A percentile compares a stretch with the other conserved stretches of the same genome.
Conservation (phyloP, 129 eudicot genomes). For the Saposhnikovia divaricata region DNA sequence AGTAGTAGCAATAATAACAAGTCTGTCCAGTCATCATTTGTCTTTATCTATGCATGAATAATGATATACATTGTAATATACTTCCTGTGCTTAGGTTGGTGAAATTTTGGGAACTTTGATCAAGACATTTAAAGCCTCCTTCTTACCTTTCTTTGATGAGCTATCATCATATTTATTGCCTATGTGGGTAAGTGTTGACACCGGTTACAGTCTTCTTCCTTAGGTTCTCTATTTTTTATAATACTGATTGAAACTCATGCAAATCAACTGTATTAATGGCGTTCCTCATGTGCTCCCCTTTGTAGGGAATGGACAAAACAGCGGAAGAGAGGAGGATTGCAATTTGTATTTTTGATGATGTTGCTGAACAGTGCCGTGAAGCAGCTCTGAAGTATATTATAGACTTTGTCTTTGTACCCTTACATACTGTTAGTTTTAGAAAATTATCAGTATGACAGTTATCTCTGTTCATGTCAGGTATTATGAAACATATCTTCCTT, state of each 20-base stretch:
- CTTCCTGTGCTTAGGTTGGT: constrained; percentile 56
- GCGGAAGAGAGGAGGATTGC: constrained; percentile 98
- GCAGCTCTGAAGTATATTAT: constrained; percentile 74
- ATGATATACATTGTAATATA: not conserved
- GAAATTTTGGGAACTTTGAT: constrained; percentile 94
- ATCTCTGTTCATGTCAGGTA: constrained; percentile 39
- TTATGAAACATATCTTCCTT: constrained; percentile 93
- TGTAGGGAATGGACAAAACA: constrained; percentile 94
- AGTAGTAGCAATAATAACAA: not conserved
- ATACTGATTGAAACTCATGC: not conserved
- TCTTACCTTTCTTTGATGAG: constrained; percentile 96
- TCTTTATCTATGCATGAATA: not conserved
- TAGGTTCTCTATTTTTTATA: not conserved
- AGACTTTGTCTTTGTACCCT: not conserved
- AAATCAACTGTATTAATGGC: not conserved
- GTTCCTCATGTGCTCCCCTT: not conserved
- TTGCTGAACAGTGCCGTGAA: constrained; percentile 99
- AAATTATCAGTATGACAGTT: not conserved
- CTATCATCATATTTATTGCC: constrained; percentile 87
- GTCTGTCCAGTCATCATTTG: not conserved
- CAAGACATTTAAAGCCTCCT: constrained; percentile 89
- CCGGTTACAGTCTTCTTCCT: constrained; percentile 1
- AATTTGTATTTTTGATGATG: constrained; percentile 97
- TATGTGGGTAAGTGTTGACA: constrained; percentile 84
- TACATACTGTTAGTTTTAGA: constrained; percentile 1